Evolutionary conservation across 2,329 filamentous ascomycete genomes (phyloP).

Genomic region (Waltergamsia citrina): DNA sequence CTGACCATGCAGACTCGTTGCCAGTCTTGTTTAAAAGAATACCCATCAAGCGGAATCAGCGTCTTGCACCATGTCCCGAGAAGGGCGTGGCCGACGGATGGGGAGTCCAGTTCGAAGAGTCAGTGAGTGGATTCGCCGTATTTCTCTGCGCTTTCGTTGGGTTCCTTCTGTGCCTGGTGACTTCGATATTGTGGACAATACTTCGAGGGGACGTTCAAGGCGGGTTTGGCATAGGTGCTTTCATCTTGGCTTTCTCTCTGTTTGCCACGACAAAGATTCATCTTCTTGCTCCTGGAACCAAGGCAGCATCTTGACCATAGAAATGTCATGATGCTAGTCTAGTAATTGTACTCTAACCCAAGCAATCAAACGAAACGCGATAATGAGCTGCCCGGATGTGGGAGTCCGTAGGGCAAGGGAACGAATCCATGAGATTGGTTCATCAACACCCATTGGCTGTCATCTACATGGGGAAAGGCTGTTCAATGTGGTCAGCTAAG

Average conservation of each 20-base stretch:
- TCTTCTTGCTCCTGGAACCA: too few relatives aligned
- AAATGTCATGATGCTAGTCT: too few relatives aligned
- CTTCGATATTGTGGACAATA: neutral
- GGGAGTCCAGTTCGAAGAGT: neutral
- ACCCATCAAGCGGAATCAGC: neutral
- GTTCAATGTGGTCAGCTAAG: too few relatives aligned
- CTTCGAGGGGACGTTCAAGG: neutral
- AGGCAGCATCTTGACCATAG: too few relatives aligned
- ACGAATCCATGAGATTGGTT: too few relatives aligned
- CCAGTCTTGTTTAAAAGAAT: neutral
- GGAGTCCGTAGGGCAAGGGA: too few relatives aligned
- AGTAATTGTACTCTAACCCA: too few relatives aligned
- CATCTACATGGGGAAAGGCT: too few relatives aligned
- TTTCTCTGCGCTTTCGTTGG: conserved; percentile 1
- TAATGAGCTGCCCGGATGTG: too few relatives aligned
- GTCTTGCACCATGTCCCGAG: neutral
- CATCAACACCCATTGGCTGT: too few relatives aligned
- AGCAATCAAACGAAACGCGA: too few relatives aligned
- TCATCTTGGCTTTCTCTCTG: neutral
- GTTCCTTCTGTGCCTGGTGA: neutral
- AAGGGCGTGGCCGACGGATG: neutral
- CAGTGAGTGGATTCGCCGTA: neutral
- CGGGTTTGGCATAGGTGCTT: conserved; percentile 1
- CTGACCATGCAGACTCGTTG: neutral
- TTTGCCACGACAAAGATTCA: neutral